These are phyloP conservation scores for Paecilomyces sp. DNA, from an alignment of 2,329 filamentous ascomycete species.

Conservation along the genomic window DNA sequence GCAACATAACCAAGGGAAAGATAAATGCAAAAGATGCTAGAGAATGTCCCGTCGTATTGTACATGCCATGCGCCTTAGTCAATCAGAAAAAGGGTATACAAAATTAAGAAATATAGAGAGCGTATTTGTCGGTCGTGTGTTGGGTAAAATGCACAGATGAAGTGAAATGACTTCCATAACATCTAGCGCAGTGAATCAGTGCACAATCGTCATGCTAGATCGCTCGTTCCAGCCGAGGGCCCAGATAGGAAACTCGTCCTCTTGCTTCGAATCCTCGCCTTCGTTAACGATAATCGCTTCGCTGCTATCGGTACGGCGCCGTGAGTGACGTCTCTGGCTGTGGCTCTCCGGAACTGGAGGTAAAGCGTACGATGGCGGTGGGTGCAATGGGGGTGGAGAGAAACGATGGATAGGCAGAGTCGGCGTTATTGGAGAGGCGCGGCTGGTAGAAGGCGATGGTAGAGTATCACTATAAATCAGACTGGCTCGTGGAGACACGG, in stretches of 20 bases:
- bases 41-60: neutral
- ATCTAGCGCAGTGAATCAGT: neutral
- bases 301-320: constrained; percentile 36
- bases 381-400: constrained; percentile 22
- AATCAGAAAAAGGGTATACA: constrained; percentile 5
- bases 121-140: neutral
- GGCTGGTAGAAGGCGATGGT: constrained; percentile 28
- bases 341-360: constrained; percentile 25
- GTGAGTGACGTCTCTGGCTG: constrained; percentile 27
- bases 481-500: constrained; percentile 25
- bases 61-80: neutral
- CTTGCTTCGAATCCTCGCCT: constrained; percentile 47
- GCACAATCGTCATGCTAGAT: constrained; percentile 3
- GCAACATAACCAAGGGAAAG: neutral
- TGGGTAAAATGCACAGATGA: constrained; percentile 1
- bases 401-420: constrained; percentile 32
- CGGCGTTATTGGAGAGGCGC: constrained; percentile 32
- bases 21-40: neutral
- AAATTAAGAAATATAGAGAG: constrained; percentile 2
- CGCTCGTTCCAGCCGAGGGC: constrained; percentile 30
- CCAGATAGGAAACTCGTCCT: constrained; percentile 43
- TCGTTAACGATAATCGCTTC: constrained; percentile 40
- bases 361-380: constrained; percentile 22
- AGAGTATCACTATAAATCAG: constrained; percentile 30
- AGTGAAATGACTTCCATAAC: neutral